Evolutionary conservation across 1,284 basidiomycete species (phyloP).

Genomic region (Trametes sp.): DNA sequence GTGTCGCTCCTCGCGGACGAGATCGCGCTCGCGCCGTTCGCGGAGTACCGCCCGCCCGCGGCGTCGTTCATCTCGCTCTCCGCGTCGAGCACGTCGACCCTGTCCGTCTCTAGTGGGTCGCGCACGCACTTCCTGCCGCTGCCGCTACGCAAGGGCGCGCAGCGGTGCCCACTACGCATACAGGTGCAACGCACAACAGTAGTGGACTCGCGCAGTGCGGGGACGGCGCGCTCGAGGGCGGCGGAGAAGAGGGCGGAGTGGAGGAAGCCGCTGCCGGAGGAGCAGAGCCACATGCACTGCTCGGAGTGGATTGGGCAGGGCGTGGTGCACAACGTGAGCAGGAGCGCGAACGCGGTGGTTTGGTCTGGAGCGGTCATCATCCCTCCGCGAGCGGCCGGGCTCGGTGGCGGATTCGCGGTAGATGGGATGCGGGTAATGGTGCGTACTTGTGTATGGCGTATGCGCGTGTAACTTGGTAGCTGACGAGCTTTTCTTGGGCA

Average conservation of each 20-base stretch:
- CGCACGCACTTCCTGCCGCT: not conserved
- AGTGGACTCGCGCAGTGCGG: slow-evolving; percentile 32
- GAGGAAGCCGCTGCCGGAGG: not conserved
- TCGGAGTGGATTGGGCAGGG: slow-evolving; percentile 35
- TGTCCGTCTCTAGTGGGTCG: slow-evolving; percentile 22
- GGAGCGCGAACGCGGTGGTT: slow-evolving; percentile 32
- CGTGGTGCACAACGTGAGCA: slow-evolving; percentile 34
- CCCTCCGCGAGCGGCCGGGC: slow-evolving; percentile 20
- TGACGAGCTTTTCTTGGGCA: not conserved
- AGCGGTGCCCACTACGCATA: slow-evolving; percentile 33
- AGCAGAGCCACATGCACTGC: slow-evolving; percentile 32
- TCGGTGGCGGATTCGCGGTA: slow-evolving; percentile 38
- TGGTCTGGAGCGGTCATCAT: slow-evolving; percentile 41
- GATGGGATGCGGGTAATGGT: slow-evolving; percentile 39
- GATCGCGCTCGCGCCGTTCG: slow-evolving; percentile 35
- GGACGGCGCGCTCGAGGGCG: not conserved
- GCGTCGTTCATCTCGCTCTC: slow-evolving; percentile 42
- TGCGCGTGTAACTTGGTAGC: not conserved
- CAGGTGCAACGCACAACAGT: slow-evolving; percentile 34
- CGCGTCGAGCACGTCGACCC: slow-evolving; percentile 19
- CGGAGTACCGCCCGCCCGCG: slow-evolving; percentile 35
- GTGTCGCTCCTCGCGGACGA: slow-evolving; percentile 40
- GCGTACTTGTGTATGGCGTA: slow-evolving; percentile 15
- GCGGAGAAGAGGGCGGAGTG: not conserved
- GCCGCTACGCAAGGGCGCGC: slow-evolving; percentile 11